Base-by-base conservation (phyloP, 345 rosid species). In the Eucalyptus curtisii region DNA sequence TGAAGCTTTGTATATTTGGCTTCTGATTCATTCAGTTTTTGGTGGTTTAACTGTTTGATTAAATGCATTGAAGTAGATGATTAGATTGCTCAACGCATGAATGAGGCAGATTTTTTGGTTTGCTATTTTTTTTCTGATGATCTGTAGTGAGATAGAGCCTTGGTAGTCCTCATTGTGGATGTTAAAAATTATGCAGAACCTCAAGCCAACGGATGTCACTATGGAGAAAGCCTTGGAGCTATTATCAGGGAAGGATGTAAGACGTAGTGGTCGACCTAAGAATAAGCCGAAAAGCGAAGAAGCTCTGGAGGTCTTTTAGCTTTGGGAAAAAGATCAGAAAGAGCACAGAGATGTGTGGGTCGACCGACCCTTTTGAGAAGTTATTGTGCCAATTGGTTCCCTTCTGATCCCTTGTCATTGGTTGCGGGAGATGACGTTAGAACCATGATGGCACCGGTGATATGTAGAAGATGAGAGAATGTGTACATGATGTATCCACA, bases 211-310 rank as follows among this genome's bases (percentile, higher is more conserved):
- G 30, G 94, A 93, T 10, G 89, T 98, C 86, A 95, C 95, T 64
- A 66, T 98, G 87, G 97, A 96, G 93, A 97, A 92, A 89, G 99
- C 98, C 45, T 79, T 97, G 92, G 90, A 93, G 92, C 92, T 95
- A 89, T 91, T 98, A 89, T 93, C 96, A 48, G 87, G 99, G 86
- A 92, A 93, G 79, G 89, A 93, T 89, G 98, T 91, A 22, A 93
- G 96, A 91, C 90, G 42, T 22, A 42, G 90, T 24, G 99, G 99
- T 85, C 94, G 99, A 59, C 98, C 98, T 47, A 98, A 93, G 93
- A 91, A 90, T 81, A 93, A 91, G 89, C 91, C 92, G 24, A 91
- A 91, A 91, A 91, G 88, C 50, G 92, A 90, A 90, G 93, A 91
- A 89, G 89, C 90, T 66, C 81, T 90, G 30, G 89, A 93, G 91